Percentiles rank a stretch among this genome's conserved stretches.
phyloP scores from a whole-genome alignment of 352 stramenopile genomes.

The Pythium pyrilobum region DNA sequence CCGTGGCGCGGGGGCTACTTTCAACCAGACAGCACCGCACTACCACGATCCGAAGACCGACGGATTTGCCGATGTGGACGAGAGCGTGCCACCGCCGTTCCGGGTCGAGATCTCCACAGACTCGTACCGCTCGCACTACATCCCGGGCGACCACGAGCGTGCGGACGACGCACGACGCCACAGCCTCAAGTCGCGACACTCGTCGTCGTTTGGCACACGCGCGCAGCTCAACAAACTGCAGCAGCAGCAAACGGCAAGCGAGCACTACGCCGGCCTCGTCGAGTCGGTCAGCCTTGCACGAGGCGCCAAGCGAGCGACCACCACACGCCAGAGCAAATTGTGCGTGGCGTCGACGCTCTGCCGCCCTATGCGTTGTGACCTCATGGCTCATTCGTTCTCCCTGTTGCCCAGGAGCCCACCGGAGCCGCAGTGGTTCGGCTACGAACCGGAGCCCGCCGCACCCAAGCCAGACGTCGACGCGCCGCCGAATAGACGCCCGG shows the following conservation, averaged over 20 bases:
- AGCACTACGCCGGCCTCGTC: too few species aligned
- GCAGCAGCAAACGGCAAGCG: too few species aligned
- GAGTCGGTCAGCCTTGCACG: neutral
- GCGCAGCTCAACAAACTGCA: conserved; percentile 26
- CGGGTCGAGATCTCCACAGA: conserved; percentile 73
- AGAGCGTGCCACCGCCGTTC: conserved; percentile 76
- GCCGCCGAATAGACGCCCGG: neutral
- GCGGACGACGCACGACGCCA: conserved; percentile 13
- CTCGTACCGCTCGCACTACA: conserved; percentile 17
- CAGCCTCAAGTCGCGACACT: conserved; percentile 21
- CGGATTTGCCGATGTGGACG: conserved; percentile 74
- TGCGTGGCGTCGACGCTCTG: too few species aligned
- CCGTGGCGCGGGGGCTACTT: conserved; percentile 35
- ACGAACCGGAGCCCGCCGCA: neutral
- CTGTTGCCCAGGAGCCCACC: too few species aligned
- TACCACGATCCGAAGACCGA: conserved; percentile 76
- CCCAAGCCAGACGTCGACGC: neutral
- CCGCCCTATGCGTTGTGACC: too few species aligned
- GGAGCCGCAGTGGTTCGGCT: neutral
- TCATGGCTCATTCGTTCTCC: too few species aligned
- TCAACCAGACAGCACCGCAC: conserved; percentile 33
- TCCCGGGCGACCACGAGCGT: conserved; percentile 1
- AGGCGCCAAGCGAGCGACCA: neutral
- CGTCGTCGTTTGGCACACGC: conserved; percentile 41
- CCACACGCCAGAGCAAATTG: neutral